These are phyloP conservation scores for Murraya paniculata DNA, from an alignment of 345 rosid species.

Conservation along the genomic window DNA sequence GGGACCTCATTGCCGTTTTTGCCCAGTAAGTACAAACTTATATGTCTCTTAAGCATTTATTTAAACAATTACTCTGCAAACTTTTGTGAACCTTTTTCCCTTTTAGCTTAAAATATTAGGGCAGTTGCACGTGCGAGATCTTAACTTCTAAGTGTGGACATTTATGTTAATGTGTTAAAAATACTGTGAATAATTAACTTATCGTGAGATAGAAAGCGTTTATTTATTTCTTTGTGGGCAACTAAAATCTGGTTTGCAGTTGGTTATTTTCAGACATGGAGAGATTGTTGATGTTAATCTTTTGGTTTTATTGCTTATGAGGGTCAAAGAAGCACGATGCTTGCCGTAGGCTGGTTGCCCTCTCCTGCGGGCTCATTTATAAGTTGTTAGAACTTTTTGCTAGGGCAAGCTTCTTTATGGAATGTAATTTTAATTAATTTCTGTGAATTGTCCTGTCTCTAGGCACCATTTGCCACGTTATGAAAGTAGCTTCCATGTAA, in stretches of 20 bases:
- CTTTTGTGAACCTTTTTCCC: background rate
- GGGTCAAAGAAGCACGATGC: conserved; percentile 88
- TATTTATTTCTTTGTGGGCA: background rate
- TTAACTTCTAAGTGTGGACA: background rate
- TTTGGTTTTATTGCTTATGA: conserved; percentile 83
- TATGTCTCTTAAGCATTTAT: background rate
- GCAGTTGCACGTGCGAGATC: background rate
- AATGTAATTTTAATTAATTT: background rate
- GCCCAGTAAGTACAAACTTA: conserved; percentile 57
- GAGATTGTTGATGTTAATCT: conserved; percentile 93
- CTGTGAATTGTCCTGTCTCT: too few species aligned
- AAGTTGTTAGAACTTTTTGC: background rate
- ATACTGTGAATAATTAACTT: background rate
- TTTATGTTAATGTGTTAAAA: background rate
- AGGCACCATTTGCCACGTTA: too few species aligned
- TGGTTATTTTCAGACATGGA: conserved; percentile 48
- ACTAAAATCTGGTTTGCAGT: background rate
- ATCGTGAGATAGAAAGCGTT: background rate
- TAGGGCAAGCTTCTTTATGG: background rate
- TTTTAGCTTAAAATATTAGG: background rate
- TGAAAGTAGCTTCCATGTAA: too few species aligned
- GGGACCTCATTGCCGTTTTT: conserved; percentile 92
- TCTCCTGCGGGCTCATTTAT: background rate
- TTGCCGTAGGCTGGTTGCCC: conserved; percentile 75
- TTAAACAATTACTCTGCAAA: background rate